These are phyloP conservation scores for Lactarius tabidus DNA, from an alignment of 768 basidiomycete species.

Conservation along the genomic window DNA sequence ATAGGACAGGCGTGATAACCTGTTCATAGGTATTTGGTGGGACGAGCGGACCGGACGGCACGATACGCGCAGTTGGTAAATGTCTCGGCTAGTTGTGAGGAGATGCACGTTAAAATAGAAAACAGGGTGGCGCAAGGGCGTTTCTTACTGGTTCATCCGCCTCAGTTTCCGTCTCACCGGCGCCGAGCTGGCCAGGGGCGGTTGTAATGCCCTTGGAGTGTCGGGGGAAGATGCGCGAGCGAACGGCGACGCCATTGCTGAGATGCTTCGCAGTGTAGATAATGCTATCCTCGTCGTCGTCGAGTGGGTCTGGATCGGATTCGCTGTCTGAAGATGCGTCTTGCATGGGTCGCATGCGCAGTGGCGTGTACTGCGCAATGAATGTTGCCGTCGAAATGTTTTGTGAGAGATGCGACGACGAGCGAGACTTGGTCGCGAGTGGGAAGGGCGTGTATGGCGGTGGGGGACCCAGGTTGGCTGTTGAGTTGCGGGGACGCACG, in stretches of 20 bases:
- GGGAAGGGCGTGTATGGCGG: slow-evolving; percentile 19
- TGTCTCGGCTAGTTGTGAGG: slow-evolving; percentile 42
- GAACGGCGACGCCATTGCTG: slow-evolving; percentile 11
- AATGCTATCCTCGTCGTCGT: slow-evolving; percentile 17
- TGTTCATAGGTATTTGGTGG: slow-evolving; percentile 46
- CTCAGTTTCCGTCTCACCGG: slow-evolving; percentile 78
- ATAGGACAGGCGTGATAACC: slow-evolving; percentile 55
- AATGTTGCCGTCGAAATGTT: slow-evolving; percentile 19
- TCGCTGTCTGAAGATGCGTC: slow-evolving; percentile 18
- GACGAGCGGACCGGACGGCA: slow-evolving; percentile 46
- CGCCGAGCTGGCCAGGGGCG: slow-evolving; percentile 52
- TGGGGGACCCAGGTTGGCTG: slow-evolving; percentile 14
- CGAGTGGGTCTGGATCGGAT: slow-evolving; percentile 13
- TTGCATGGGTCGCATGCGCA: slow-evolving; percentile 11
- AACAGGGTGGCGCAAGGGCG: background rate
- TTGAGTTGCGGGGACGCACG: slow-evolving; percentile 8
- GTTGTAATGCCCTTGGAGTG: slow-evolving; percentile 49
- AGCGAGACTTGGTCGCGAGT: slow-evolving; percentile 18
- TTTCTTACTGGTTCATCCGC: slow-evolving; percentile 67
- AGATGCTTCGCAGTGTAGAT: slow-evolving; percentile 21
- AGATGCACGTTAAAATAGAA: background rate
- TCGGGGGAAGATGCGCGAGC: slow-evolving; percentile 21
- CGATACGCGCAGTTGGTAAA: slow-evolving; percentile 65
- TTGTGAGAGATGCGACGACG: slow-evolving; percentile 21
- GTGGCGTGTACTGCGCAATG: slow-evolving; percentile 15